Evolutionary conservation across 805 yeast genomes (phyloP).

Genomic region (Teunomyces gatunensis): DNA sequence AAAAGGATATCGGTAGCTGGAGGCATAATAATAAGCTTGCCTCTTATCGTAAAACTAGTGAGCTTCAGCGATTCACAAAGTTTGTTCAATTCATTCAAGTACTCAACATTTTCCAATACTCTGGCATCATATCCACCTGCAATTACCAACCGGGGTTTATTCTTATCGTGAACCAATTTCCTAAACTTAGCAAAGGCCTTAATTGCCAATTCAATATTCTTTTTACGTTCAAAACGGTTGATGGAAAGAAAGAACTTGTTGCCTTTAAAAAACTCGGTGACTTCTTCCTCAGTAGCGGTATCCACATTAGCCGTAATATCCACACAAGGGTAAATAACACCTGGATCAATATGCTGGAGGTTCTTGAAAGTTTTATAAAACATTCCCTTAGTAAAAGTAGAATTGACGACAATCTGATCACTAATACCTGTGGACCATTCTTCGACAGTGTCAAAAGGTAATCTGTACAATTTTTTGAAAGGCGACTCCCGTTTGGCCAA

Average conservation of each 20-base stretch:
- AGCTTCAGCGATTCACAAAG: slow-evolving; percentile 48
- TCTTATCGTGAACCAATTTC: slow-evolving; percentile 24
- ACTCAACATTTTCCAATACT: slow-evolving; percentile 71
- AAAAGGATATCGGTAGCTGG: slow-evolving; percentile 56
- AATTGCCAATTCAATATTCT: slow-evolving; percentile 77
- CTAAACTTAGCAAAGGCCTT: slow-evolving; percentile 54
- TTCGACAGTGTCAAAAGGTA: slow-evolving; percentile 83
- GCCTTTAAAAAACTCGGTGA: slow-evolving; percentile 32
- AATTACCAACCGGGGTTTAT: slow-evolving; percentile 54
- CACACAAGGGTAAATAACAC: slow-evolving; percentile 79
- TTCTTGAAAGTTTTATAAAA: slow-evolving; percentile 62
- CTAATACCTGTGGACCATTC: slow-evolving; percentile 74
- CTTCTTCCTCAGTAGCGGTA: slow-evolving; percentile 27
- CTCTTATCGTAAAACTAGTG: slow-evolving; percentile 41
- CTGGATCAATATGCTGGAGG: slow-evolving; percentile 40
- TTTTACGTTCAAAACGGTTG: slow-evolving; percentile 86
- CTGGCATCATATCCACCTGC: slow-evolving; percentile 91
- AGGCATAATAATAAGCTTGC: slow-evolving; percentile 34
- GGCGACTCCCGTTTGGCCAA: slow-evolving; percentile 58
- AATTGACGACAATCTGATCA: slow-evolving; percentile 83
- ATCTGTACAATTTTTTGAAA: slow-evolving; percentile 63
- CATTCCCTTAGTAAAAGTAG: slow-evolving; percentile 72
- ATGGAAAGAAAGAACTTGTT: slow-evolving; percentile 61
- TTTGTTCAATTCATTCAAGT: slow-evolving; percentile 57
- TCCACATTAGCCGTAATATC: slow-evolving; percentile 33